phyloP scores from a whole-genome alignment of 2,329 filamentous ascomycete genomes.

The Trichoderma sp. region DNA sequence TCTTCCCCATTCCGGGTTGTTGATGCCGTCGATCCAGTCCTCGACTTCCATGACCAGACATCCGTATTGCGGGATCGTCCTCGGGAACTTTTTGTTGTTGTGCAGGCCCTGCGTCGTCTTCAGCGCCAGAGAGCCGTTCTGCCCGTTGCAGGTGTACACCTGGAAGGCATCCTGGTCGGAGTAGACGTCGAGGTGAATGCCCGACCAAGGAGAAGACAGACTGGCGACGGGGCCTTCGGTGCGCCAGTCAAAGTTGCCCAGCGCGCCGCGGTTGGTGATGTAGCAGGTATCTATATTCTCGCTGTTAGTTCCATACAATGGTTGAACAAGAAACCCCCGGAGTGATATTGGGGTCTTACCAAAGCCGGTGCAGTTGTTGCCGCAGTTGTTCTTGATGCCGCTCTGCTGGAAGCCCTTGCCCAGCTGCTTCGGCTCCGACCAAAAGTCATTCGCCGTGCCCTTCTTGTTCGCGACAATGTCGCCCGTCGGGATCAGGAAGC shows the following conservation, averaged over 20 bases:
- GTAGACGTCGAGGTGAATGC: slow-evolving; percentile 79
- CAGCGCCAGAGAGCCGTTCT: slow-evolving; percentile 70
- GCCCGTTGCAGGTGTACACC: slow-evolving; percentile 78
- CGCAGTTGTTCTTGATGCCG: slow-evolving; percentile 72
- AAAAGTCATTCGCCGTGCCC: slow-evolving; percentile 77
- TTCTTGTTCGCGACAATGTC: slow-evolving; percentile 69
- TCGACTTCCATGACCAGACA: slow-evolving; percentile 91
- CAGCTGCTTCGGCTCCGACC: slow-evolving; percentile 77
- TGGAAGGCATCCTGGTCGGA: slow-evolving; percentile 87
- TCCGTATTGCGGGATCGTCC: slow-evolving; percentile 72
- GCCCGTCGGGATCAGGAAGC: slow-evolving; percentile 73
- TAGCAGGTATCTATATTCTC: slow-evolving; percentile 63
- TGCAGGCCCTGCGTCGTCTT: slow-evolving; percentile 70
- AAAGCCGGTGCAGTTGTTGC: slow-evolving; percentile 79
- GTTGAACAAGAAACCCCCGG: no score
- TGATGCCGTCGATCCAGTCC: slow-evolving; percentile 93
- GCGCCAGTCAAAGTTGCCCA: slow-evolving; percentile 65
- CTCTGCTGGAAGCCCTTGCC: slow-evolving; percentile 67
- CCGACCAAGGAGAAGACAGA: slow-evolving; percentile 72
- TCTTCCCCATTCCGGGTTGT: slow-evolving; percentile 84
- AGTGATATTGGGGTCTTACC: slow-evolving; percentile 50
- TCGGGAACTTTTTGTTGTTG: slow-evolving; percentile 55
- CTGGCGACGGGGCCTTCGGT: slow-evolving; percentile 61
- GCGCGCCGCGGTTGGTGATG: slow-evolving; percentile 62
- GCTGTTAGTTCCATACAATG: background rate